phyloP scores from a whole-genome alignment of 2,329 filamentous ascomycete species.

The Biscogniauxia marginata region DNA sequence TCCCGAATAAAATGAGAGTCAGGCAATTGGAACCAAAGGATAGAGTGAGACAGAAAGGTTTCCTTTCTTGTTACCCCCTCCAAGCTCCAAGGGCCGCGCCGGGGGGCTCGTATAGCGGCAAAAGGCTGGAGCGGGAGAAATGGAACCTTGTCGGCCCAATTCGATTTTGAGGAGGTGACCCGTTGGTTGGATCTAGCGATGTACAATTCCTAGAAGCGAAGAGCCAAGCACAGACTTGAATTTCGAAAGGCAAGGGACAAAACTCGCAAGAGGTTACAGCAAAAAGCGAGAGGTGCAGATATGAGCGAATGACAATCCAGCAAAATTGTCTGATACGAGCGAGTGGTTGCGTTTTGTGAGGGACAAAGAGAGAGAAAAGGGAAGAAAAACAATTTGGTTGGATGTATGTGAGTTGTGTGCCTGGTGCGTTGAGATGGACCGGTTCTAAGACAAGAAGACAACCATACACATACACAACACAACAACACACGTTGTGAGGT shows the following conservation, averaged over 20 bases:
- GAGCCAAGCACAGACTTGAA: conserved; percentile 23
- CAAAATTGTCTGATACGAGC: conserved; percentile 21
- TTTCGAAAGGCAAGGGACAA: conserved; percentile 19
- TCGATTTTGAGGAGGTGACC: conserved; percentile 24
- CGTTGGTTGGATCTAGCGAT: conserved; percentile 31
- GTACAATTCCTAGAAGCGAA: conserved; percentile 23
- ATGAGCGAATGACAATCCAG: conserved; percentile 25
- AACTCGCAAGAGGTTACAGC: conserved; percentile 28
- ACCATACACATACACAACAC: conserved; percentile 5
- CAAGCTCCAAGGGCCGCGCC: conserved; percentile 26
- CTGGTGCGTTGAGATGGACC: conserved; percentile 2
- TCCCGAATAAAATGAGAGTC: conserved; percentile 20
- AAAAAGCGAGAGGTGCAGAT: conserved; percentile 27
- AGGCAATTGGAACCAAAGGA: conserved; percentile 16
- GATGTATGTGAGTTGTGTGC: conserved; percentile 8
- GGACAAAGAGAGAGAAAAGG: neutral
- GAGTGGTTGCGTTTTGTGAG: conserved; percentile 20
- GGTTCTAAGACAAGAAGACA: conserved; percentile 1
- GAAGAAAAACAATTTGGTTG: conserved; percentile 18
- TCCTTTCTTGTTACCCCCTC: conserved; percentile 5
- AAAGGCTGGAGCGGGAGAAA: conserved; percentile 33
- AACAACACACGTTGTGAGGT: conserved; percentile 13
- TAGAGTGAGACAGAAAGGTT: conserved; percentile 14
- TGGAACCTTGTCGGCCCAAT: conserved; percentile 34
- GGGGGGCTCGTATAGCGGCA: conserved; percentile 32